Base-by-base conservation (phyloP, 2,329 filamentous ascomycete genomes). In the Penicillium sp. region DNA sequence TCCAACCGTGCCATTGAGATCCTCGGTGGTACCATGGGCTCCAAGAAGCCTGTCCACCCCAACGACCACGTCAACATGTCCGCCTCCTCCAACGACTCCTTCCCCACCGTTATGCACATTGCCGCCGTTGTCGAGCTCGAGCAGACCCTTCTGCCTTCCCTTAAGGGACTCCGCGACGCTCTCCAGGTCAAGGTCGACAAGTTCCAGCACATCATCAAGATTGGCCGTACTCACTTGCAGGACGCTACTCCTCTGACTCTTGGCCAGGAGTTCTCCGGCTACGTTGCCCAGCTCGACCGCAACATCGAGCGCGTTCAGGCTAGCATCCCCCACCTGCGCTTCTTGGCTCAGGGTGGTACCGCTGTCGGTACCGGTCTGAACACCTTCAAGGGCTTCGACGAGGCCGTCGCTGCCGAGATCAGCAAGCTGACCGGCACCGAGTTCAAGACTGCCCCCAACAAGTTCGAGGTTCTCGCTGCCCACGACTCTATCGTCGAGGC, bases 41-140 rank as follows among this genome's bases (percentile, higher is more conserved):
- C 82, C 85, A 97, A 97, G 88, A 96, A 95, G 83, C 94, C 94
- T 27, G 94, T 99, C 62, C 94, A 99, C 81, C 94, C 94, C 70
- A 99, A 97, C 79, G 94, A 99, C 81, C 94, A 99, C 77, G 94
- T 99, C 77, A 99, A 99, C 86, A 96, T 96, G 86, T 95, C 90
- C 63, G 94, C 94, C 66, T 97, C 92, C 47, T 97, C 94, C 70
- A 99, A 99, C 82, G 94, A 99, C 75, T 97, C 93, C 66, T 99
- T 99, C 86, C 94, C 94, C 40, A 97, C 94, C 64, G 94, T 97
- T 74, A 99, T 99, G 94, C 94, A 97, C 83, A 97, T 99, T 73
- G 93, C 94, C 57, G 93, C 93, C 60, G 92, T 97, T 46, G 84
- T 97, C 57, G 94, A 97, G 77, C 83, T 97, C 57, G 92, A 97